Evolutionary conservation across 2,329 filamentous ascomycete species (phyloP), one percentile per base, ranked within the genome.

Genomic region (Fusarium circinatum): DNA sequence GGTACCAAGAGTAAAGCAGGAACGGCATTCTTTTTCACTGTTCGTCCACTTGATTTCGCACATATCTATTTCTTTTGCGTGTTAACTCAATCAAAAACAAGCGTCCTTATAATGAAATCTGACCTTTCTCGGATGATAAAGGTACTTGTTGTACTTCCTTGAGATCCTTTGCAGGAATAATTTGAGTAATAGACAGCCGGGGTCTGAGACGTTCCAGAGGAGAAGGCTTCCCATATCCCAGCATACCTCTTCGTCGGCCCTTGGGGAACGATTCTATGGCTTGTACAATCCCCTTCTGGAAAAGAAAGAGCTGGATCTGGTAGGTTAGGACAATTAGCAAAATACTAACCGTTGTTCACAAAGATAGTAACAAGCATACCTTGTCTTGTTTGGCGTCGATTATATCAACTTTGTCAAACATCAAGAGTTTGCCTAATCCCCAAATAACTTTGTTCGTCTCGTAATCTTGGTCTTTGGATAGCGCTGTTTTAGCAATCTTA

Each of bases 401-500:
- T 6, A 4, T 4, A 18, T 45, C n/a, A 1, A 20, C n/a, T 26
- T 20, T 26, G 7, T 9, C 7, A 45, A 26, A 45, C 17, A 45
- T 18, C 8, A 45, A 26, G 7, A 20, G n/a, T 20, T 45, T 45
- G 0, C 42, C 42, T 0, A 44, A 5, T 6, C 42, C 42, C 42
- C 6, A 44, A 13, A 44, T 13, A 0, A 6, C 1, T 1, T 44
- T 44, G 3, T 18, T 24, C 0, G 15, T 44, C n/a, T 44, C 15
- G 5, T 24, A 24, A 13, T 44, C 42, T 18, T 44, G n/a, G 15
- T 24, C 42, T 6, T 44, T 18, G 5, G 15, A 44, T 0, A 44
- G 15, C 0, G n/a, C 5, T 1, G n/a, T 3, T 24, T 24, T 44
- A 13, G 1, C 5, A 8, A n/a, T n/a, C n/a, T 6, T 13, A 1